Conservation (phyloP, 257 asterid genomes). For the Nicotiana benthamiana region DNA sequence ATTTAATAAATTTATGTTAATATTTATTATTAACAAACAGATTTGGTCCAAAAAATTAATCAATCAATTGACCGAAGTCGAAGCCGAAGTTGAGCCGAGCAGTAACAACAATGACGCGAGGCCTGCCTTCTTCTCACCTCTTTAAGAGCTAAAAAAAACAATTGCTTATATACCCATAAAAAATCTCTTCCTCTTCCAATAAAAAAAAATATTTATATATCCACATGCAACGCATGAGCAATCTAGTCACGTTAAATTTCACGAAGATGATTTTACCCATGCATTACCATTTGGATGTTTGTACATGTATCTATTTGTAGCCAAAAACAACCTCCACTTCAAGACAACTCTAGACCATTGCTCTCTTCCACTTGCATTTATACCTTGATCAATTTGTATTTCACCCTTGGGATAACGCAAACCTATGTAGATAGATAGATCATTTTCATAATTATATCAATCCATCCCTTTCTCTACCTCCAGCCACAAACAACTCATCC, state of each 20-base stretch:
- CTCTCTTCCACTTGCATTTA: background rate
- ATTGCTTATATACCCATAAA: too few relatives aligned
- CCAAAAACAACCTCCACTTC: background rate
- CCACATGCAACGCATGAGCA: background rate
- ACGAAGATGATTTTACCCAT: background rate
- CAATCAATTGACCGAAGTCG: too few relatives aligned
- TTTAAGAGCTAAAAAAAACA: too few relatives aligned
- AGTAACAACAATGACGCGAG: too few relatives aligned
- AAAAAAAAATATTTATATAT: too few relatives aligned
- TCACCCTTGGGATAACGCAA: background rate
- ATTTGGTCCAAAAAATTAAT: too few relatives aligned
- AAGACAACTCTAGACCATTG: conserved; percentile 4
- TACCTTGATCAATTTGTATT: background rate
- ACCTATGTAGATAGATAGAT: background rate
- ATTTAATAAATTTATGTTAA: too few relatives aligned
- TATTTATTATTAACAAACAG: too few relatives aligned
- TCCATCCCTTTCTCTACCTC: background rate
- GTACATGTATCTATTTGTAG: background rate
- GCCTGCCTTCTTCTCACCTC: too few relatives aligned
- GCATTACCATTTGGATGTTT: background rate
- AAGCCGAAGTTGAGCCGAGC: too few relatives aligned
- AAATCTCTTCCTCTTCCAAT: too few relatives aligned
- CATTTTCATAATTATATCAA: background rate
- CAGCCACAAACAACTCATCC: background rate
- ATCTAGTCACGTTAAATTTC: background rate